Evolutionary conservation across 1,284 basidiomycete genomes (phyloP), one percentile per base, ranked within the genome.

Genomic region (Cryptococcus sp.): DNA sequence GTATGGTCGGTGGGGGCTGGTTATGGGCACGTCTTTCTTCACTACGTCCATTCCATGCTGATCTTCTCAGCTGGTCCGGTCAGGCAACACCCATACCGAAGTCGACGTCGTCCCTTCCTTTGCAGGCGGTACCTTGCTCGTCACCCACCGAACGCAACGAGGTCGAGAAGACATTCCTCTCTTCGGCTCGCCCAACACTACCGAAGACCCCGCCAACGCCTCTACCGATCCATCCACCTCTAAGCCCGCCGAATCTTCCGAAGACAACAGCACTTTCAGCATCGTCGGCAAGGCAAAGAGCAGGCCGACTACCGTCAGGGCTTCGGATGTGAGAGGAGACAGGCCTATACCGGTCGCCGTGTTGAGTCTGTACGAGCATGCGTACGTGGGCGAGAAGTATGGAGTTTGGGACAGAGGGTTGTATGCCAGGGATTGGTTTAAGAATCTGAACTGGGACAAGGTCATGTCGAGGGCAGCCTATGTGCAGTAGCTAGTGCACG

Each of bases 361-460:
- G 59, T 72, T 97, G 53, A 86, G 84, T 48, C 79, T 94, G 21
- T 83, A 91, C 64, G 92, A 97, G 73, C 92, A 92, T 64, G 85
- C 87, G 22, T 98, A 92, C 86, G 76, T 98, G 59, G 79, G 80
- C 45, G 84, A 86, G 43, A 85, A 85, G 52, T 93, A 89, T 65
- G 94, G 94, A 11, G 82, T 98, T 16, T 94, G 89, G 87, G 91
- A 89, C 35, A 91, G 90, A 75, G 87, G 91, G 67, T 79, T 82
- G 66, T 98, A 94, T 78, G 75, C 95, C 60, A 82, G 80, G 63
- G 80, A 86, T 65, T 97, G 95, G 77, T 97, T 91, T 87, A 79
- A 79, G 32, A 85, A 84, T 43, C 72, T 98, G 53, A 80, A 98
- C 74, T 98, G 94, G 94, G 69, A 75, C 45, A 82, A 80, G 66